Evolutionary conservation across 164 flowering plant species (phyloP).

Genomic region (Aristolochia californica): DNA sequence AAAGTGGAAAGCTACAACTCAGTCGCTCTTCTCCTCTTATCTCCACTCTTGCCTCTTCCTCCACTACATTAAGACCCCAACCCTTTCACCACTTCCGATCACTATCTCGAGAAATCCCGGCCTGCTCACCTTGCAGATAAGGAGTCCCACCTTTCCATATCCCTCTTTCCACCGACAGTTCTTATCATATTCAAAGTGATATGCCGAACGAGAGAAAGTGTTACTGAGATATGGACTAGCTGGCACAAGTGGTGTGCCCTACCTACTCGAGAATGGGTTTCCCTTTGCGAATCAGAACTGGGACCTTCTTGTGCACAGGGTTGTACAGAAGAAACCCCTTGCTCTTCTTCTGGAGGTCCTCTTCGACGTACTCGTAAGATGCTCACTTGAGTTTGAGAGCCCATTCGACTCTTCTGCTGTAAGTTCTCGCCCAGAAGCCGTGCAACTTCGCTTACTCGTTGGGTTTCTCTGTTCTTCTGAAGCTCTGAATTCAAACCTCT

Average conservation of each 20-base stretch:
- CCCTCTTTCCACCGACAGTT: conserved; percentile 15
- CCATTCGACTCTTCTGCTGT: conserved; percentile 10
- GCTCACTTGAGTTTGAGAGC: conserved; percentile 28
- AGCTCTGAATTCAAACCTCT: background rate
- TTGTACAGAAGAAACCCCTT: conserved; percentile 8
- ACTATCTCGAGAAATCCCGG: conserved; percentile 5
- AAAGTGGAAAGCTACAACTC: too few species aligned
- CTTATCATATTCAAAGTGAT: background rate
- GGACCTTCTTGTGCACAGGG: conserved; percentile 7
- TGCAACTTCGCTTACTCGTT: background rate
- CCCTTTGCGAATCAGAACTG: conserved; percentile 13
- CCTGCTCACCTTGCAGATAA: conserved; percentile 1
- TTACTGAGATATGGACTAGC: too few species aligned
- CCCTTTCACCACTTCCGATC: too few species aligned
- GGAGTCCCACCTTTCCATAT: conserved; percentile 12
- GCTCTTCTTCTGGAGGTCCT: conserved; percentile 22
- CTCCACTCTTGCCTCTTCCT: too few species aligned
- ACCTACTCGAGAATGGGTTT: conserved; percentile 20
- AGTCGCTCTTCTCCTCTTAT: too few species aligned
- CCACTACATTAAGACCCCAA: too few species aligned
- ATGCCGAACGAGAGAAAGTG: conserved; percentile 8
- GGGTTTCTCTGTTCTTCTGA: conserved; percentile 4
- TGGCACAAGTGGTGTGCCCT: too few species aligned
- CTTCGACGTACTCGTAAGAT: conserved; percentile 15
- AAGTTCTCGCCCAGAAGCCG: conserved; percentile 14